These are phyloP conservation scores for Citrus mangshanensis DNA, from an alignment of 345 rosid genomes.

Conservation along the genomic window DNA sequence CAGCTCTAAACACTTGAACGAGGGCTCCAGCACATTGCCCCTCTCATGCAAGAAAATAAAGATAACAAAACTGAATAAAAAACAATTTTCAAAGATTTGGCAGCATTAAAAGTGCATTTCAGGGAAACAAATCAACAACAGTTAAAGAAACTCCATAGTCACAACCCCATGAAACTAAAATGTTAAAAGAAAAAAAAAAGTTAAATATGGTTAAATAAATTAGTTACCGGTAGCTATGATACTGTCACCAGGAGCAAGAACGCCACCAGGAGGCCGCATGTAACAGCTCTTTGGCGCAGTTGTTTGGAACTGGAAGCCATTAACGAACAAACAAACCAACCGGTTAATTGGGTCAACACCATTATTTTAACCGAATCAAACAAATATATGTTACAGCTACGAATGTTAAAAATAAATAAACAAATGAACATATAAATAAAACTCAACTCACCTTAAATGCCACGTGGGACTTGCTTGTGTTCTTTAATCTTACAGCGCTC, in stretches of 20 bases:
- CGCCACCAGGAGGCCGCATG: constrained; percentile 98
- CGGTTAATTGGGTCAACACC: background rate
- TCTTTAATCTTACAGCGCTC: constrained; percentile 85
- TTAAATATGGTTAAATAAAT: background rate
- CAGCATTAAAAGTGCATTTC: background rate
- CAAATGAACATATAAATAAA: background rate
- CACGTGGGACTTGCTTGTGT: constrained; percentile 82
- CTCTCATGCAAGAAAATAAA: background rate
- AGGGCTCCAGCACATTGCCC: background rate
- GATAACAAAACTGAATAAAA: constrained; percentile 1
- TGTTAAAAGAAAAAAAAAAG: background rate
- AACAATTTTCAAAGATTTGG: background rate
- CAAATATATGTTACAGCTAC: background rate
- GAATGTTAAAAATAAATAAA: background rate
- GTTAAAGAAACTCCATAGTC: background rate
- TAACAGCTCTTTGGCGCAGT: constrained; percentile 96
- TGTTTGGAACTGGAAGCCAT: constrained; percentile 74
- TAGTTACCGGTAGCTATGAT: constrained; percentile 77
- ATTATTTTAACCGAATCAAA: background rate
- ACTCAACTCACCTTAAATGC: constrained; percentile 73
- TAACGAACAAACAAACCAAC: constrained; percentile 2
- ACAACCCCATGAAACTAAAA: background rate
- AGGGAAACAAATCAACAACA: no score
- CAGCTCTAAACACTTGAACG: background rate
- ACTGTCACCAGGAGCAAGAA: constrained; percentile 90